Evolutionary conservation across 163 green algal species (phyloP).

Genomic region (Chlamydomonas reinhardtii): DNA sequence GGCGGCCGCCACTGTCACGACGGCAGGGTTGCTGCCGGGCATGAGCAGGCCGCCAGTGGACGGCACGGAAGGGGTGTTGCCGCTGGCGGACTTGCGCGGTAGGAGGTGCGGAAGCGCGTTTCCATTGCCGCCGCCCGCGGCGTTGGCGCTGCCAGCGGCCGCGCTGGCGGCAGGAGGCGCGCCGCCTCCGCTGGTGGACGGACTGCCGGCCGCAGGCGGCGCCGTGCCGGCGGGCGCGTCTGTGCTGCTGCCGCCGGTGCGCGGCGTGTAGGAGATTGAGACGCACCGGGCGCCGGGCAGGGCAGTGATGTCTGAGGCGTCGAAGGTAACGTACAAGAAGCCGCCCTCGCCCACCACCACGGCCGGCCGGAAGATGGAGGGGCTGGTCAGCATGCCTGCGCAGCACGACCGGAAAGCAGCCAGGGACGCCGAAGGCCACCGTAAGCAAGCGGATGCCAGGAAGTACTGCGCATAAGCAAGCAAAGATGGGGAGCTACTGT

Average conservation of each 20-base stretch:
- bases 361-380: constrained; percentile 34
- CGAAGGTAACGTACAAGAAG: constrained; percentile 52
- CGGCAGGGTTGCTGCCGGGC: background rate
- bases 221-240: background rate
- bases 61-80: too few species aligned
- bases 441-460: too few species aligned
- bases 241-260: background rate
- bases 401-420: too few species aligned
- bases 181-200: too few species aligned
- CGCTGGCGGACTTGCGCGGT: background rate
- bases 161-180: background rate
- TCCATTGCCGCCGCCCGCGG: too few species aligned
- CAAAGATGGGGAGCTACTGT: too few species aligned
- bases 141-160: too few species aligned
- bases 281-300: constrained; percentile 18
- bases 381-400: constrained; percentile 31
- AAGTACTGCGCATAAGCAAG: too few species aligned
- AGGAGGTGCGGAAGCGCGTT: too few species aligned
- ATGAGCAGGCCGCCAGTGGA: too few species aligned
- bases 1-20: background rate
- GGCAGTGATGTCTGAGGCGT: constrained; percentile 30
- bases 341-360: constrained; percentile 31
- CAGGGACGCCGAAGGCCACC: too few species aligned
- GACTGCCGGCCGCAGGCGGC: background rate
- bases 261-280: constrained; percentile 23